Conservation (phyloP, 1,139 yeast genomes). For the Blastobotrys arbuscula region DNA sequence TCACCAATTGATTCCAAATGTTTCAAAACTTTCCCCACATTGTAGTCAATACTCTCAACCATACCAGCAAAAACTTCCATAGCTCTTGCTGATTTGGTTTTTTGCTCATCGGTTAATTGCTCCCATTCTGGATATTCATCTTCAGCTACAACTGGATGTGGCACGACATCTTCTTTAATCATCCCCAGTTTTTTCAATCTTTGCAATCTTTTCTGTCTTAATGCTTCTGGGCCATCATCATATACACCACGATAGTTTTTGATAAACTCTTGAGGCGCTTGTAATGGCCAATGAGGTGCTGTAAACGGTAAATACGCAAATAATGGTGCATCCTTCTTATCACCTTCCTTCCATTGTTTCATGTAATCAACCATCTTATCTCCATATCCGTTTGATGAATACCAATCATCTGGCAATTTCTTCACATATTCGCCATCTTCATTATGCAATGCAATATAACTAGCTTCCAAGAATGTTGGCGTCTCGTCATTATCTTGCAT, state of each 20-base stretch:
- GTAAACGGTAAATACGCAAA: conserved; percentile 50
- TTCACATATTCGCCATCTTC: conserved; percentile 38
- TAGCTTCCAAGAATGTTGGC: conserved; percentile 14
- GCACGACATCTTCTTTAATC: conserved; percentile 40
- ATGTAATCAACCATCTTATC: conserved; percentile 40
- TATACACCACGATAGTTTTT: conserved; percentile 47
- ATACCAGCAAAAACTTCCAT: conserved; percentile 58
- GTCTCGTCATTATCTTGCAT: conserved; percentile 23
- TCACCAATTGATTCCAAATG: conserved; percentile 39
- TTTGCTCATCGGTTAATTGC: conserved; percentile 38
- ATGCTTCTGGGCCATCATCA: conserved; percentile 44
- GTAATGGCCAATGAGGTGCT: conserved; percentile 61
- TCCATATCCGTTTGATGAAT: conserved; percentile 44
- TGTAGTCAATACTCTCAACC: conserved; percentile 50
- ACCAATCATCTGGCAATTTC: conserved; percentile 45
- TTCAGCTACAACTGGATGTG: conserved; percentile 44
- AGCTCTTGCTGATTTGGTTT: conserved; percentile 37
- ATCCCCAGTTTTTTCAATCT: conserved; percentile 43
- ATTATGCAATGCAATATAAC: conserved; percentile 30
- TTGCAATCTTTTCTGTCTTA: conserved; percentile 39
- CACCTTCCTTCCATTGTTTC: conserved; percentile 18
- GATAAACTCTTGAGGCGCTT: conserved; percentile 46
- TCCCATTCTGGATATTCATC: conserved; percentile 39
- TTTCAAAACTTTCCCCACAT: conserved; percentile 45
- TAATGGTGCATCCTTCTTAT: conserved; percentile 38